phyloP scores from a whole-genome alignment of 768 basidiomycete species.

The Panaeolus cyanescens region DNA sequence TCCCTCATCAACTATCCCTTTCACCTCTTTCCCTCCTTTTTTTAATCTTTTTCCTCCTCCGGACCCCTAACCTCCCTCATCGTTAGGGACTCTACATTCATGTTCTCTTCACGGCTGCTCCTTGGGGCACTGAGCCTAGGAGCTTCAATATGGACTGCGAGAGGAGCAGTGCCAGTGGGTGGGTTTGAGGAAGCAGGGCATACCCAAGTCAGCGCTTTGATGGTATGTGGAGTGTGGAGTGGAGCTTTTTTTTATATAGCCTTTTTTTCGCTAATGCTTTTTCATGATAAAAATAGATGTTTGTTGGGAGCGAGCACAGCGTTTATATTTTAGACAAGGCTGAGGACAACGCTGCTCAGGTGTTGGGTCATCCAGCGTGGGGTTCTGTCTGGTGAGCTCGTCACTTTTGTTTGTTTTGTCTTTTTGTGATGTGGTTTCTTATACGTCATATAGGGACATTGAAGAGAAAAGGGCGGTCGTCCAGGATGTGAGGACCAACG shows the following conservation, averaged over 20 bases:
- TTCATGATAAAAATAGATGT: conserved; percentile 51
- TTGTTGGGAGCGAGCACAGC: conserved; percentile 75
- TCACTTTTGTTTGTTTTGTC: neutral
- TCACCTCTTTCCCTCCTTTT: neutral
- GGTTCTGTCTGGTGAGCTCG: conserved; percentile 61
- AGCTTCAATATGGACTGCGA: conserved; percentile 30
- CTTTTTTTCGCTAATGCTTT: neutral
- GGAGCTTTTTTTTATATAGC: neutral
- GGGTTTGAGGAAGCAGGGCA: conserved; percentile 48
- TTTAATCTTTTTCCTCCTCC: too few relatives aligned
- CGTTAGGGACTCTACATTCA: neutral
- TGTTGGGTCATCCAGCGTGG: conserved; percentile 76
- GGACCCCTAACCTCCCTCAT: neutral
- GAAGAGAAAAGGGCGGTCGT: conserved; percentile 53
- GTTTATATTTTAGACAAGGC: conserved; percentile 92
- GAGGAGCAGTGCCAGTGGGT: conserved; percentile 38
- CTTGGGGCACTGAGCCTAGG: conserved; percentile 9
- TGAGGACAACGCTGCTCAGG: conserved; percentile 66
- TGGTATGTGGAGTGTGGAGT: conserved; percentile 35
- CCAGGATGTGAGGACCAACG: conserved; percentile 75
- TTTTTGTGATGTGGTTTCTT: neutral
- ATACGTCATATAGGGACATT: conserved; percentile 51
- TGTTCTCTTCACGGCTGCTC: neutral
- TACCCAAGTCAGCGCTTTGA: conserved; percentile 53
- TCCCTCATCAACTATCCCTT: neutral